phyloP scores from a whole-genome alignment of 176 grass and related monocot genomes.

The bread wheat (Triticum aestivum) region DNA sequence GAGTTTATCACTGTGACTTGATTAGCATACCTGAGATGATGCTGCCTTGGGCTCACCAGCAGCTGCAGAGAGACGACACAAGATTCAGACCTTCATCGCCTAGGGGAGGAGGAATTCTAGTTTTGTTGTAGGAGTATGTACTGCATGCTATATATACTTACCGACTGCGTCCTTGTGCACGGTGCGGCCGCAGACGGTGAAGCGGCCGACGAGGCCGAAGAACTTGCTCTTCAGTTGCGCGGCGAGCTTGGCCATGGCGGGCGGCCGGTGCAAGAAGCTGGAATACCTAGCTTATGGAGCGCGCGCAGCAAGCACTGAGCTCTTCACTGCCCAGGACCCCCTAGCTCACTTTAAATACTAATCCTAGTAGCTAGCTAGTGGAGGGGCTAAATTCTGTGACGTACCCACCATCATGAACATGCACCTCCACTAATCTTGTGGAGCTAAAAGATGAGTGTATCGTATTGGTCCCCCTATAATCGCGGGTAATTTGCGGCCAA shows the following conservation, averaged over 20 bases:
- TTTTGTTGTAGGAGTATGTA: too few species aligned
- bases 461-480: background rate
- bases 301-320: background rate
- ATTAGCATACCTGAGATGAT: conserved; percentile 22
- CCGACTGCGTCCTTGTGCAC: conserved; percentile 24
- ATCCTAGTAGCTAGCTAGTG: background rate
- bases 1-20: background rate
- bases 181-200: conserved; percentile 35
- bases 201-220: conserved; percentile 34
- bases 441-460: background rate
- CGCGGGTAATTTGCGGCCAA: background rate
- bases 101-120: background rate
- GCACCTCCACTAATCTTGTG: background rate
- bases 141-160: background rate
- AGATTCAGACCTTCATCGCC: background rate
- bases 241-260: conserved; percentile 47
- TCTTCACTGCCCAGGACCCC: background rate
- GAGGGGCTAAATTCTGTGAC: background rate
- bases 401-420: background rate
- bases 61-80: background rate
- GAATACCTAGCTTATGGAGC: background rate
- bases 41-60: conserved; percentile 19
- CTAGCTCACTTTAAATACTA: background rate
- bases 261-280: background rate
- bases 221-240: conserved; percentile 48